Percentiles rank a stretch among this genome's conserved stretches.
These are phyloP conservation scores for Ophiostoma ulmi DNA, from an alignment of 2,329 filamentous ascomycete genomes.

Conservation along the genomic window DNA sequence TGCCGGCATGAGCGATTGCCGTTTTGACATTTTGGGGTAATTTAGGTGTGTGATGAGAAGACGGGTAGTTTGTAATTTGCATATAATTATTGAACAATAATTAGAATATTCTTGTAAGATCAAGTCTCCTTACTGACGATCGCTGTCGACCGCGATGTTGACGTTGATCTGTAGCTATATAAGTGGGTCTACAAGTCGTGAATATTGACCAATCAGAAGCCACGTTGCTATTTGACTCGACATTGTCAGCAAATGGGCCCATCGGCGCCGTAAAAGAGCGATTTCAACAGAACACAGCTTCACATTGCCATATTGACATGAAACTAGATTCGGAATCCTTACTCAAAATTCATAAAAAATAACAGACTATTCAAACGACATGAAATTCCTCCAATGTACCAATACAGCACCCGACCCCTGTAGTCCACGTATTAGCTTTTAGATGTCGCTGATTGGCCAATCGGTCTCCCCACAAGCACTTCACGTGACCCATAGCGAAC, in stretches of 20 bases:
- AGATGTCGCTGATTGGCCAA: conserved; percentile 24
- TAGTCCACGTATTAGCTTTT: conserved; percentile 28
- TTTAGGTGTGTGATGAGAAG: neutral
- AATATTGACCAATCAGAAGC: neutral
- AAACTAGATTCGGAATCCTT: neutral
- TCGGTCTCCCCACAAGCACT: neutral
- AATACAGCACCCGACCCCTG: neutral
- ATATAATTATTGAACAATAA: no score
- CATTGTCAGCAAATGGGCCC: conserved; percentile 8
- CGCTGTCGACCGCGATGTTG: neutral
- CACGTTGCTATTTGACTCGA: neutral
- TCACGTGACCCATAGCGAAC: conserved; percentile 26
- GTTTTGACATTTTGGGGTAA: conserved; percentile 43
- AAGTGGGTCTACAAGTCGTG: neutral
- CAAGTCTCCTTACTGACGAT: neutral
- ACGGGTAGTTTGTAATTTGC: neutral
- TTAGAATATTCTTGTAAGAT: neutral
- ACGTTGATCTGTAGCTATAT: conserved; percentile 10
- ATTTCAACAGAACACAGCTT: neutral
- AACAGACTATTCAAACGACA: neutral
- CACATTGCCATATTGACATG: no score
- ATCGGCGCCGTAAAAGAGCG: neutral
- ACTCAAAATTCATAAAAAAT: neutral
- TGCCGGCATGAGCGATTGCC: conserved; percentile 53
- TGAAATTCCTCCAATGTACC: no score